A percentile compares a stretch with the other conserved stretches of the same genome.
phyloP scores from a whole-genome alignment of 805 yeast species.

The Diddensiella santjacobensis region DNA sequence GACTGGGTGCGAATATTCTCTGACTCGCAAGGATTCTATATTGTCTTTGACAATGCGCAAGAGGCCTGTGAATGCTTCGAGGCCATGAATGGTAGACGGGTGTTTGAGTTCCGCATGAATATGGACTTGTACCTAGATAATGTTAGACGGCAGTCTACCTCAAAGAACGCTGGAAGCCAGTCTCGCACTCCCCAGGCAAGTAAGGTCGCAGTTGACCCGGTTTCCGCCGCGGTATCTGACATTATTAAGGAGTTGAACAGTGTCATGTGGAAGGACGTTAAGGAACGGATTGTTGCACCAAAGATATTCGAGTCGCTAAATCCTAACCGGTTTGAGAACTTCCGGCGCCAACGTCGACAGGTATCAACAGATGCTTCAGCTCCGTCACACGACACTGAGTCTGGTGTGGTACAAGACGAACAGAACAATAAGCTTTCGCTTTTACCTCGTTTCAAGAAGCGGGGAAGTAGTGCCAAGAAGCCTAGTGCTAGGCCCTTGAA shows the following conservation, averaged over 20 bases:
- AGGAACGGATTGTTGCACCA: conserved; percentile 71
- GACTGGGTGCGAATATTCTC: conserved; percentile 63
- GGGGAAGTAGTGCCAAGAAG: conserved; percentile 14
- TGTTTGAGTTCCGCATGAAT: conserved; percentile 45
- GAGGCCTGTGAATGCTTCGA: conserved; percentile 61
- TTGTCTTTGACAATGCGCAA: conserved; percentile 57
- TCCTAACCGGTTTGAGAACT: conserved; percentile 34
- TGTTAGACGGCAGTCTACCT: conserved; percentile 21
- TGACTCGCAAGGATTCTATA: conserved; percentile 62
- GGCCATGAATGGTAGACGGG: conserved; percentile 54
- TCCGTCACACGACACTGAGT: background rate
- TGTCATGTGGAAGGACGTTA: conserved; percentile 64
- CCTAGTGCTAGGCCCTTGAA: conserved; percentile 29
- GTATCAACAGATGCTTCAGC: background rate
- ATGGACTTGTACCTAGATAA: conserved; percentile 47
- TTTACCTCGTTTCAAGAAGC: conserved; percentile 30
- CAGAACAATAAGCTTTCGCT: conserved; percentile 18
- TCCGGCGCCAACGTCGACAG: background rate
- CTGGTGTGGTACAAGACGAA: conserved; percentile 4
- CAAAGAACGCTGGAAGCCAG: conserved; percentile 16
- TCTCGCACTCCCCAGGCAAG: background rate
- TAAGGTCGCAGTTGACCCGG: conserved; percentile 28
- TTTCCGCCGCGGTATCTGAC: conserved; percentile 55
- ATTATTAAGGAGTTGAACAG: conserved; percentile 61
- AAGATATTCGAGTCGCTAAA: conserved; percentile 57